phyloP scores from a whole-genome alignment of 208 protist genomes.

The Acanthamoeba royreba region DNA sequence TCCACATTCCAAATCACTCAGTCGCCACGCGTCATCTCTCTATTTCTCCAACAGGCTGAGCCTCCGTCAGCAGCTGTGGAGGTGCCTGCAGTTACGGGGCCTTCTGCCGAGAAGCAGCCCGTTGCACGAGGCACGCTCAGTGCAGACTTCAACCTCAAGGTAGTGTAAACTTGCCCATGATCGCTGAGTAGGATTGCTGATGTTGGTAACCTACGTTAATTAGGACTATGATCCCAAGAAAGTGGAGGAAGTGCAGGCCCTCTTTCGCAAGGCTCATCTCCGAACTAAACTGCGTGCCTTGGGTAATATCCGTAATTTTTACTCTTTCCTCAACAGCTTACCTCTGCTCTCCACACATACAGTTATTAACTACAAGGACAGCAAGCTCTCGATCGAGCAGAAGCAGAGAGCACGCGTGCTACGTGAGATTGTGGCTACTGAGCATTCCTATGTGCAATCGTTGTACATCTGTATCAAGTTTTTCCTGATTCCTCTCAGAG shows the following conservation, averaged over 20 bases:
- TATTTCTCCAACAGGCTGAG: not conserved
- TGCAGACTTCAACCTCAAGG: not conserved
- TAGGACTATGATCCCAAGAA: not conserved
- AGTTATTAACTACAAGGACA: slow-evolving; percentile 38
- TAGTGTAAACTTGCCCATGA: not conserved
- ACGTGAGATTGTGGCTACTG: not conserved
- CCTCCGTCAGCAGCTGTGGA: not conserved
- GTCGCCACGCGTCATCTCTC: not conserved
- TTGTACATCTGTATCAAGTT: not conserved
- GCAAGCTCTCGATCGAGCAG: not conserved
- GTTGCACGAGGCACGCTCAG: not conserved
- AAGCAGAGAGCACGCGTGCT: not conserved
- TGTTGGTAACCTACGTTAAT: not conserved
- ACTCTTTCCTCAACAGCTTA: not conserved
- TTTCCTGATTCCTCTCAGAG: not conserved
- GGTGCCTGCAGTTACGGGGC: not conserved
- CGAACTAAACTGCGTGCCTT: not conserved
- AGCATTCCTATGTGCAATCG: not conserved
- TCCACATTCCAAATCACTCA: not conserved
- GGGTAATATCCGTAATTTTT: not conserved
- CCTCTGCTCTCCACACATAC: not conserved
- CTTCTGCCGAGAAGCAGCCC: not conserved
- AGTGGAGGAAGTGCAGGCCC: not conserved
- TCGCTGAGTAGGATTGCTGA: not conserved
- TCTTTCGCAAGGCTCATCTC: not conserved